phyloP scores from a whole-genome alignment of 2,329 filamentous ascomycete species.

The Fusarium kyushuense region DNA sequence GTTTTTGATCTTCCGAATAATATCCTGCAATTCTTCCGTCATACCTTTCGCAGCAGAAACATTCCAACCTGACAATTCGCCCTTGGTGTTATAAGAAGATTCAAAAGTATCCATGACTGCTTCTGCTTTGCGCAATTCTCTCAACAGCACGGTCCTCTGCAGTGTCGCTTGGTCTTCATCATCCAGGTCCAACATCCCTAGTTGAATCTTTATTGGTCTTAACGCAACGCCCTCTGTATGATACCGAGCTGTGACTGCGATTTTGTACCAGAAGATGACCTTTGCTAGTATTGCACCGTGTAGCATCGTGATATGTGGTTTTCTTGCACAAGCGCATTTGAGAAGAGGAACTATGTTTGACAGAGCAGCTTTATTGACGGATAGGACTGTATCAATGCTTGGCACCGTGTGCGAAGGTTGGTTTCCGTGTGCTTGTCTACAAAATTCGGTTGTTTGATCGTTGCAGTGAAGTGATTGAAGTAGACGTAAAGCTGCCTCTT shows the following conservation, averaged over 20 bases:
- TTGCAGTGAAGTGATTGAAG: constrained; percentile 27
- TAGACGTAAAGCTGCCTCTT: constrained; percentile 13
- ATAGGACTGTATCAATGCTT: constrained; percentile 31
- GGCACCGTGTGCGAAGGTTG: neutral
- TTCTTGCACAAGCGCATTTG: constrained; percentile 12
- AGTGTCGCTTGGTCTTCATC: constrained; percentile 31
- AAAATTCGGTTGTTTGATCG: neutral
- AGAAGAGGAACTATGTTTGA: constrained; percentile 20
- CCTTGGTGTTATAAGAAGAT: neutral
- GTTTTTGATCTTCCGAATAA: constrained; percentile 26
- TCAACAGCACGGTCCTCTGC: constrained; percentile 3
- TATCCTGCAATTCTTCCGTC: constrained; percentile 22
- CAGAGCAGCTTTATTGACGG: constrained; percentile 21
- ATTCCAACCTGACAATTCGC: constrained; percentile 11
- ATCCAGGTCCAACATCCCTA: constrained; percentile 27
- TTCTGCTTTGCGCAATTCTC: constrained; percentile 24
- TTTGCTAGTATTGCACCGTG: constrained; percentile 36
- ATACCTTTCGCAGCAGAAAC: constrained; percentile 15
- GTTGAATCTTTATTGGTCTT: constrained; percentile 28
- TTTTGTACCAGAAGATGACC: constrained; percentile 28
- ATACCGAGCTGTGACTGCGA: constrained; percentile 12
- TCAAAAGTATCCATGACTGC: constrained; percentile 27
- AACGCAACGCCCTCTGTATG: neutral
- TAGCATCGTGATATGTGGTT: constrained; percentile 13
- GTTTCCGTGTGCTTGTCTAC: neutral